Percentiles rank a stretch among this genome's conserved stretches.
Conservation (phyloP, 176 grass and related monocot species). For the Oryza officinalis region DNA sequence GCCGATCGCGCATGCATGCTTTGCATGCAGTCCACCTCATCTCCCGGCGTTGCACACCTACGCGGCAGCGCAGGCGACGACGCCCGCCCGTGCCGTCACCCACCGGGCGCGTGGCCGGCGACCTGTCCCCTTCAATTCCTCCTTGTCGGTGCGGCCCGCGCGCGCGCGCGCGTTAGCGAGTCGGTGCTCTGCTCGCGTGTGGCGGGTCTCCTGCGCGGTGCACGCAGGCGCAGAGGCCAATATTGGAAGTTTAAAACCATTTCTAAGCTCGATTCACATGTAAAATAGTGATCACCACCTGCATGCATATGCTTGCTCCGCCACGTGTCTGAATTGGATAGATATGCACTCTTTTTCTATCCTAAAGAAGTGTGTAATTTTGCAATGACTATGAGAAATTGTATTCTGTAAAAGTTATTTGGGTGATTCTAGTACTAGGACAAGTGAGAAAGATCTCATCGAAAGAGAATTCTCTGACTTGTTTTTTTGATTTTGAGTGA, state of each 20-base stretch:
- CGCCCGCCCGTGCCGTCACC: neutral
- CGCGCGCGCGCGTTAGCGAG: too few species aligned
- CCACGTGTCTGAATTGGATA: too few species aligned
- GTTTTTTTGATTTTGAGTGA: too few species aligned
- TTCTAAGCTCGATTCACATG: neutral
- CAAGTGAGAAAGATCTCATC: too few species aligned
- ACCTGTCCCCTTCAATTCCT: neutral
- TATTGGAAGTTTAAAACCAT: neutral
- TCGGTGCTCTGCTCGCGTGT: neutral
- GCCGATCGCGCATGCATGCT: neutral
- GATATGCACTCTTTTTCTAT: neutral
- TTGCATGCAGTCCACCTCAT: neutral
- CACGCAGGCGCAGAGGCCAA: neutral
- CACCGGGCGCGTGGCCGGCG: neutral
- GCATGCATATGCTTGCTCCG: neutral
- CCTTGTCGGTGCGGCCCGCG: neutral
- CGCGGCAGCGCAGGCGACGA: neutral
- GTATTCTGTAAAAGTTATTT: too few species aligned
- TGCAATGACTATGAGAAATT: too few species aligned
- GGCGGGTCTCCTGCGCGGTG: neutral
- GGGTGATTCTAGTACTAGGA: too few species aligned
- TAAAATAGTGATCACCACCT: neutral
- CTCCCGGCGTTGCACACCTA: neutral
- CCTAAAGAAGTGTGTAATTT: too few species aligned
- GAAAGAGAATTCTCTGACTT: too few species aligned